phyloP scores from a whole-genome alignment of 768 basidiomycete genomes.

The Pleurotus tuoliensis region DNA sequence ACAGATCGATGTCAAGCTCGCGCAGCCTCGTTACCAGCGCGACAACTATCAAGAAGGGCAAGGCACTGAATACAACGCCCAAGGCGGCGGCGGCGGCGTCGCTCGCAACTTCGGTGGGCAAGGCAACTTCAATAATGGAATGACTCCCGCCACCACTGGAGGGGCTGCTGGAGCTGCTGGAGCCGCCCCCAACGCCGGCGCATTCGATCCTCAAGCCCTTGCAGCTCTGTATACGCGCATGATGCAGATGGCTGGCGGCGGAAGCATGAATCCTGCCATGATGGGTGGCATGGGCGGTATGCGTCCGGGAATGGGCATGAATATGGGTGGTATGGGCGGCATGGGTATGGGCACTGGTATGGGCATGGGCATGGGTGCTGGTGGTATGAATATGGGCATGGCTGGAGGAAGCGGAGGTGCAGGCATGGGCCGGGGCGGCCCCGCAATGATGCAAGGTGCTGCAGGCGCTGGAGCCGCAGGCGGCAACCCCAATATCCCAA shows the following conservation, averaged over 20 bases:
- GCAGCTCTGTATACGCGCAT: constrained; percentile 93
- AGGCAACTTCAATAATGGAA: constrained; percentile 33
- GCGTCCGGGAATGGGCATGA: constrained; percentile 24
- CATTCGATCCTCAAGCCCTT: constrained; percentile 91
- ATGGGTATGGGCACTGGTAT: constrained; percentile 34
- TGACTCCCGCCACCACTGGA: constrained; percentile 18
- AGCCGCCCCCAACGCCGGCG: constrained; percentile 31
- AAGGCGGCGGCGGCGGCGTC: constrained; percentile 13
- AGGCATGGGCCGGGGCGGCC: constrained; percentile 33
- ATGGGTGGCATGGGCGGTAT: constrained; percentile 41
- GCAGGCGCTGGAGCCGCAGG: not conserved
- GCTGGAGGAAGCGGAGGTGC: constrained; percentile 34
- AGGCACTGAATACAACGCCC: constrained; percentile 13
- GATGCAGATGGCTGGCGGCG: constrained; percentile 78
- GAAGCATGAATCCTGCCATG: constrained; percentile 56
- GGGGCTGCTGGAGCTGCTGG: constrained; percentile 28
- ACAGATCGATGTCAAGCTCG: constrained; percentile 96
- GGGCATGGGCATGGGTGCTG: constrained; percentile 40
- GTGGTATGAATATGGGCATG: constrained; percentile 33
- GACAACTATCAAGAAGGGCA: constrained; percentile 52
- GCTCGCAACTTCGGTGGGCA: constrained; percentile 28
- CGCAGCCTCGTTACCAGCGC: constrained; percentile 84
- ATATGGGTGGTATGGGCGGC: constrained; percentile 34
- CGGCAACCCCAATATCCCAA: constrained; percentile 57
- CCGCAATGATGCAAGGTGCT: constrained; percentile 30